phyloP scores from a whole-genome alignment of 1,139 yeast species.

The Saccharomyces pastorianus region DNA sequence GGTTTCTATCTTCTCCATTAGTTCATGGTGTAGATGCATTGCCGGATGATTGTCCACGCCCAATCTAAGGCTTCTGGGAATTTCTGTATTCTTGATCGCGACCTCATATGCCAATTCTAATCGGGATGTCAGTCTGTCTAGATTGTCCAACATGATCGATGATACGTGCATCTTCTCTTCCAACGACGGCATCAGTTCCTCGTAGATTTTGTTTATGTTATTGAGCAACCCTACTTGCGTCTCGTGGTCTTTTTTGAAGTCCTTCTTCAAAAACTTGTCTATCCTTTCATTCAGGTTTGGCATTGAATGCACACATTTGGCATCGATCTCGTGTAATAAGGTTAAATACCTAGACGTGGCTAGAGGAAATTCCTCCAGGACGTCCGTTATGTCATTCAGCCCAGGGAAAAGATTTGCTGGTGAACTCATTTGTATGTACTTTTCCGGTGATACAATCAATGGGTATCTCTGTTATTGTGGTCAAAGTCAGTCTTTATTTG shows the following conservation, averaged over 20 bases:
- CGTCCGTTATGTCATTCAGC: conserved; percentile 83
- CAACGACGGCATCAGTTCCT: conserved; percentile 80
- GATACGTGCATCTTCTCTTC: conserved; percentile 98
- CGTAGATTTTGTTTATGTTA: conserved; percentile 41
- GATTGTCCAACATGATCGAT: conserved; percentile 76
- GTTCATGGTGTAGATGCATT: conserved; percentile 35
- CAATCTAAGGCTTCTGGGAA: conserved; percentile 46
- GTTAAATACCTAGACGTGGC: conserved; percentile 84
- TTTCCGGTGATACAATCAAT: too few relatives aligned
- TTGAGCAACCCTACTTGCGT: conserved; percentile 31
- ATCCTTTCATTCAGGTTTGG: conserved; percentile 61
- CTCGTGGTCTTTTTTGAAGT: conserved; percentile 6
- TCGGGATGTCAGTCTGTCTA: conserved; percentile 59
- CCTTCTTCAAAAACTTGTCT: conserved; percentile 41
- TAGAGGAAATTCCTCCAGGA: conserved; percentile 80
- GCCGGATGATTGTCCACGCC: conserved; percentile 91
- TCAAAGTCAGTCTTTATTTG: too few relatives aligned
- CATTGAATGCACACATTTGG: conserved; percentile 72
- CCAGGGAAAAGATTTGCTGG: conserved; percentile 54
- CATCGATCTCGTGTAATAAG: conserved; percentile 83
- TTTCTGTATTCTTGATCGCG: conserved; percentile 61
- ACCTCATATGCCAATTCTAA: conserved; percentile 75
- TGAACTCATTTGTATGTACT: conserved; percentile 16
- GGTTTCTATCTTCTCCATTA: conserved; percentile 29
- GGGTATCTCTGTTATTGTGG: too few relatives aligned